Base-by-base conservation (phyloP, 257 asterid species). In the Nicotiana knightiana region DNA sequence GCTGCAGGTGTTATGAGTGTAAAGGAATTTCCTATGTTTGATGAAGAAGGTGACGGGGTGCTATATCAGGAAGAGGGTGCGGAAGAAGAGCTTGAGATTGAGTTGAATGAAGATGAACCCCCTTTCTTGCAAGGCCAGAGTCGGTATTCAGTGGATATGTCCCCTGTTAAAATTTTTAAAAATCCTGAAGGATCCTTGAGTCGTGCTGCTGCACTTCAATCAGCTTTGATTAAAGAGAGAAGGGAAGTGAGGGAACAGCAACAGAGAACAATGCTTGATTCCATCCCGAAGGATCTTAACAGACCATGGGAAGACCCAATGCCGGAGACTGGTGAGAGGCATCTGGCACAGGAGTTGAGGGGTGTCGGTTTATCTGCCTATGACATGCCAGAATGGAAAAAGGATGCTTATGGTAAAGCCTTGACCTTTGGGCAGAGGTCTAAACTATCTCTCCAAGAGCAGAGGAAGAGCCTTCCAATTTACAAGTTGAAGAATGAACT, bases 241-340 rank as follows among this genome's bases (percentile, higher is more conserved):
- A 90, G 98, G 84, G 99, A 95, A 87, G 98, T 95, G n/a, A 85
- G 98, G 82, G 99, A 93, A 58, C 98, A 95, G 67, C 97, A 95
- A 75, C 99, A 95, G 80, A 85, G 99, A 78, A 90, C 96, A 17
- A 95, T 92, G 99, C 86, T 95, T 85, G 99, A 95, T 87, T 95
- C 99, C 61, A 95, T 95, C 83, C 99, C 99, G 9, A 95, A 95
- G 91, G 99, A 95, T 93, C 87, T 95, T 87, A 95, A 95, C 81
- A 89, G 97, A 54, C 99, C 99, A 3, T 95, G 99, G 99, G 99
- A 95, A 91, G 99, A 95, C 84, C 99, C 99, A 76, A 95, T 95
- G 98, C 99, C 99, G 1, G 99, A 95, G 89, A 89, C 97, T 1
- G 99, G 99, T 43, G 99, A 93, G 92, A 91, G 99, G 92, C 98